phyloP scores from a whole-genome alignment of 2,329 filamentous ascomycete species.

The Colletotrichum sublineola region DNA sequence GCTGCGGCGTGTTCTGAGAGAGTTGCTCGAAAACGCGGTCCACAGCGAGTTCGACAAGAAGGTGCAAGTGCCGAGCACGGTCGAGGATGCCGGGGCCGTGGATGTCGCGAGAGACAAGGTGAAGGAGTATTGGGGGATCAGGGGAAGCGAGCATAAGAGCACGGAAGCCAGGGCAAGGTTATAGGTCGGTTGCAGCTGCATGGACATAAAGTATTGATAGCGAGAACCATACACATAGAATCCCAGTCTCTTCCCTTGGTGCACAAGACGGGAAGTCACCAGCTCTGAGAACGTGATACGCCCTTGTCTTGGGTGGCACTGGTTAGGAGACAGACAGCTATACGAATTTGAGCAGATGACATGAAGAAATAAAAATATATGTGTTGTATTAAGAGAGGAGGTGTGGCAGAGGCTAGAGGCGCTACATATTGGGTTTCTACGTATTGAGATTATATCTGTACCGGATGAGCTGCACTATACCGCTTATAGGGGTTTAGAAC shows the following conservation, averaged over 20 bases:
- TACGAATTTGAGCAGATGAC: background rate
- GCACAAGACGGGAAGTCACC: background rate
- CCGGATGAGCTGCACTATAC: too few relatives aligned
- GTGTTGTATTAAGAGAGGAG: too few relatives aligned
- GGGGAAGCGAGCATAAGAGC: conserved; percentile 56
- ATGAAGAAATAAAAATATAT: background rate
- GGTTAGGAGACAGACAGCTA: too few relatives aligned
- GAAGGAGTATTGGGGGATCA: conserved; percentile 78
- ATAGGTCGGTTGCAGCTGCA: conserved; percentile 45
- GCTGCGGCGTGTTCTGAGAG: conserved; percentile 82
- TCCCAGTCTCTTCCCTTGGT: background rate
- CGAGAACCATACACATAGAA: background rate
- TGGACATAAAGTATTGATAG: background rate
- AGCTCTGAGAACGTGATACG: background rate
- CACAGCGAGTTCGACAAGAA: conserved; percentile 79
- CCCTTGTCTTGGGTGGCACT: too few relatives aligned
- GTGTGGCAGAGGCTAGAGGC: too few relatives aligned
- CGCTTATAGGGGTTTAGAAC: too few relatives aligned
- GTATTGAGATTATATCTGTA: too few relatives aligned
- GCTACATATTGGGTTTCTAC: too few relatives aligned
- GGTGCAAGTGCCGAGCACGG: conserved; percentile 83
- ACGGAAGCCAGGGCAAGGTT: conserved; percentile 66
- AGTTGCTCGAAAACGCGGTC: conserved; percentile 86
- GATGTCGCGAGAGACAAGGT: conserved; percentile 79
- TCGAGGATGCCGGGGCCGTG: conserved; percentile 84